Evolutionary conservation across 108 stramenopile genomes (phyloP), one percentile per base, ranked within the genome.

Genomic region (Nannochloropsis gaditana): DNA sequence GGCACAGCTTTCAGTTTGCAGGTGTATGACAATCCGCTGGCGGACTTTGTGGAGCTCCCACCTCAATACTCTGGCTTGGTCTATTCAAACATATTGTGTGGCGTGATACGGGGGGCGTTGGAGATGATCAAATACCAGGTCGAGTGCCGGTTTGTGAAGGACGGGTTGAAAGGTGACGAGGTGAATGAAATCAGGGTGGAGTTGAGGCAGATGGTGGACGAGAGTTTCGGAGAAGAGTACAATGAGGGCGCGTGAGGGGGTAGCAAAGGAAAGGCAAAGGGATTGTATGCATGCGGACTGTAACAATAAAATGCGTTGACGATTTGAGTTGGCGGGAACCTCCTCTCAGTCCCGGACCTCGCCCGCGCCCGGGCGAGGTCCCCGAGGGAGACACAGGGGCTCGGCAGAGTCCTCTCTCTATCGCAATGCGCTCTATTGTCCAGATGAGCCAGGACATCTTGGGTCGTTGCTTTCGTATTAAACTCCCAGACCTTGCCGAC

Each of bases 41-140:
- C 90, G 82, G 91, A 95, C 9, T 97, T 97, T 92, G 97, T 98
- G 81, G 97, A 97, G 83, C 90, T 97, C 41, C 97, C 97, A 21
- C 87, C 91, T 15, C 83, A 87, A 44, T 93, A 94, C 88, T 83
- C 89, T 19, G 89, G 89, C 19, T 89, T 98, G 83, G 89, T 94
- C 79, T 97, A 99, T 87, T 93, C 91, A 3, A 95, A 96, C 85
- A 44, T 99, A 44, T 93, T 96, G 44, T 96, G 95, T 87, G 98
- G 98, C 2, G 92, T 96, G 11, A 92, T 97, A 43, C 91, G 95
- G 21, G 98, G 98, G 15, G 96, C 96, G 11, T 82, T 99, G 86
- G 98, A 97, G 88, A 94, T 95, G 92, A 92, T 98, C 43, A 86
- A 81, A 45, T 19, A 9, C 50, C 90, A 86, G 86, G 95, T 96